These are phyloP conservation scores for Rosa lucieae DNA, from an alignment of 306 rosid genomes.

Conservation along the genomic window DNA sequence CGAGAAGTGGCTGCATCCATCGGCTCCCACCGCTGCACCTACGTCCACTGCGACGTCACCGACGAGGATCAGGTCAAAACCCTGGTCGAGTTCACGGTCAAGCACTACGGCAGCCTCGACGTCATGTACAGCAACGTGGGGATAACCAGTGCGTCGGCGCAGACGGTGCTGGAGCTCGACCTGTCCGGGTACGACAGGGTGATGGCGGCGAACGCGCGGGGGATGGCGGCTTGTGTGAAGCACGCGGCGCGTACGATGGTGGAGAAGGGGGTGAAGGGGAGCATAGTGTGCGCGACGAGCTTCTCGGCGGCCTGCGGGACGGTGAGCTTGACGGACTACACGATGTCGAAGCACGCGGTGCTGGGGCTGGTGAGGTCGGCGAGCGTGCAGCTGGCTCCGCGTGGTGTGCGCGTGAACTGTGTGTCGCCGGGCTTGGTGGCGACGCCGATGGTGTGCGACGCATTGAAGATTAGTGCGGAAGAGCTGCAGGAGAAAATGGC, in stretches of 20 bases:
- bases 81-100: constrained; percentile 1
- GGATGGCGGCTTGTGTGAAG: constrained; percentile 16
- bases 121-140: constrained; percentile 29
- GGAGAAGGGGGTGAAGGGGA: not conserved
- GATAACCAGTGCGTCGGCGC: not conserved
- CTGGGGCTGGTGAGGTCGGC: constrained; percentile 38
- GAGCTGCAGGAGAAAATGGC: not conserved
- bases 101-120: constrained; percentile 16
- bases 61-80: constrained; percentile 8
- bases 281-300: constrained; percentile 56
- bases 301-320: not conserved
- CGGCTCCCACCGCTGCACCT: not conserved
- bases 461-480: not conserved
- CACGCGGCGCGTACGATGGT: constrained; percentile 15
- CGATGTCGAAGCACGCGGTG: constrained; percentile 44
- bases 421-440: constrained; percentile 15
- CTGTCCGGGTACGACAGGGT: not conserved
- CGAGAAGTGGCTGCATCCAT: not conserved
- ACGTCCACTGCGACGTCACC: constrained; percentile 24
- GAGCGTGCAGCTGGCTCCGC: constrained; percentile 29
- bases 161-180: constrained; percentile 11
- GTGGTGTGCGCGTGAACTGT: constrained; percentile 38
- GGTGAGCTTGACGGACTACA: not conserved
- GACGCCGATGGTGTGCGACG: not conserved
- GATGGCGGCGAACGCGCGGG: not conserved